Percentiles rank a stretch among this genome's conserved stretches.
Evolutionary conservation across 192 early-diverging fungal species (phyloP).

Genomic region (Backusella sp.): DNA sequence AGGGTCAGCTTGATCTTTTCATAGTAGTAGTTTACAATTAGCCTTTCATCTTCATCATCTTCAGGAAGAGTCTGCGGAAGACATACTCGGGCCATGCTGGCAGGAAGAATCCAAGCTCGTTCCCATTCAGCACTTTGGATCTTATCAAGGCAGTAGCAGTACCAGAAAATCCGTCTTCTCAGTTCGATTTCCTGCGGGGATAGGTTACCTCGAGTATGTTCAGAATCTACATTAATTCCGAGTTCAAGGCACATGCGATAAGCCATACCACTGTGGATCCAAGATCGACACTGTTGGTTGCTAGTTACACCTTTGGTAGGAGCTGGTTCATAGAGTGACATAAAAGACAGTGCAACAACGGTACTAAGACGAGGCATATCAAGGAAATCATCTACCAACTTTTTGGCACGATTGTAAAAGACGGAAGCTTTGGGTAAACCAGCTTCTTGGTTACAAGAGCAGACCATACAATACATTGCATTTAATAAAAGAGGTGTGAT

Average conservation of each 20-base stretch:
- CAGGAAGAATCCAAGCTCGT: constrained; percentile 19
- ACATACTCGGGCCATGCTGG: background rate
- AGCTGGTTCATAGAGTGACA: constrained; percentile 22
- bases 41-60: background rate
- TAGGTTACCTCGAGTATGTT: background rate
- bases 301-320: background rate
- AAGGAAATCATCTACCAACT: constrained; percentile 22
- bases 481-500: constrained; percentile 7
- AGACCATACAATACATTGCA: background rate
- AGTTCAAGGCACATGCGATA: constrained; percentile 25
- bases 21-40: background rate
- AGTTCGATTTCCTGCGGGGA: constrained; percentile 14
- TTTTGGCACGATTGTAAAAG: constrained; percentile 25
- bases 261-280: constrained; percentile 17
- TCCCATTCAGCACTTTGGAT: constrained; percentile 15
- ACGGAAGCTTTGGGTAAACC: background rate
- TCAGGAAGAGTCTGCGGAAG: background rate
- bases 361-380: constrained; percentile 28
- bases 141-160: constrained; percentile 30
- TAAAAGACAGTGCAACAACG: constrained; percentile 14
- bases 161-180: constrained; percentile 25
- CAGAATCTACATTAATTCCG: constrained; percentile 11
- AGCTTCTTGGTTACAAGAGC: background rate
- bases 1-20: background rate
- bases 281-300: constrained; percentile 11